Conservation (phyloP, 176 grass and related monocot genomes). For the Oryza glumipatula region DNA sequence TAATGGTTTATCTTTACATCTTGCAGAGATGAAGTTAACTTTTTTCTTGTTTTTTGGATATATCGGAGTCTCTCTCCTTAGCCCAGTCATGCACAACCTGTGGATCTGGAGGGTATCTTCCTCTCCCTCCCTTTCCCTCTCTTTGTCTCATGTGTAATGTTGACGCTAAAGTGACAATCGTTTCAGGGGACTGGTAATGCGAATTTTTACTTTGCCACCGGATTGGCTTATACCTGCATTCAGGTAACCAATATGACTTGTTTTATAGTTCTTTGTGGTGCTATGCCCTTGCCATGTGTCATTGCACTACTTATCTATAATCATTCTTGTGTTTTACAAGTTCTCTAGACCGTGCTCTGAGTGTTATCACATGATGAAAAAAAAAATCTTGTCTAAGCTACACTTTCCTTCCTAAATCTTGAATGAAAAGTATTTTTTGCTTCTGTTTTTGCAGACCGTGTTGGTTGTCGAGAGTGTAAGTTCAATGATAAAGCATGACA, state of each 20-base stretch:
- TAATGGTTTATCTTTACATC: constrained; percentile 45
- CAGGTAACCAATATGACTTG: constrained; percentile 59
- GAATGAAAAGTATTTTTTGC: constrained; percentile 28
- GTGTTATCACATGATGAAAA: background rate
- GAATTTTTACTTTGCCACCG: constrained; percentile 95
- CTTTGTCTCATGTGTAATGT: background rate
- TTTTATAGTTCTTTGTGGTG: background rate
- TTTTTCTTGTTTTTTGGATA: constrained; percentile 96
- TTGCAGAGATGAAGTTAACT: constrained; percentile 93
- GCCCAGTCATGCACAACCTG: constrained; percentile 97
- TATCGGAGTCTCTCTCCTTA: constrained; percentile 82
- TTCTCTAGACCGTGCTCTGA: background rate
- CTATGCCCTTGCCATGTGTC: background rate
- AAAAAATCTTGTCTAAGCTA: background rate
- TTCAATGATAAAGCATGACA: constrained; percentile 85
- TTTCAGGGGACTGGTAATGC: constrained; percentile 91
- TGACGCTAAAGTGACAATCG: background rate
- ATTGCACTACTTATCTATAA: constrained; percentile 8
- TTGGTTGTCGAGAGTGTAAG: constrained; percentile 74
- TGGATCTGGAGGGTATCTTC: constrained; percentile 97
- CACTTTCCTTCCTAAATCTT: background rate
- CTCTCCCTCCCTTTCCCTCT: constrained; percentile 42
- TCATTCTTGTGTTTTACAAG: background rate
- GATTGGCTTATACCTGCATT: constrained; percentile 92
- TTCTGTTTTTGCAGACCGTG: constrained; percentile 68